Base-by-base conservation (phyloP, 495 filamentous ascomycete genomes). In the Lichina pygmaea region DNA sequence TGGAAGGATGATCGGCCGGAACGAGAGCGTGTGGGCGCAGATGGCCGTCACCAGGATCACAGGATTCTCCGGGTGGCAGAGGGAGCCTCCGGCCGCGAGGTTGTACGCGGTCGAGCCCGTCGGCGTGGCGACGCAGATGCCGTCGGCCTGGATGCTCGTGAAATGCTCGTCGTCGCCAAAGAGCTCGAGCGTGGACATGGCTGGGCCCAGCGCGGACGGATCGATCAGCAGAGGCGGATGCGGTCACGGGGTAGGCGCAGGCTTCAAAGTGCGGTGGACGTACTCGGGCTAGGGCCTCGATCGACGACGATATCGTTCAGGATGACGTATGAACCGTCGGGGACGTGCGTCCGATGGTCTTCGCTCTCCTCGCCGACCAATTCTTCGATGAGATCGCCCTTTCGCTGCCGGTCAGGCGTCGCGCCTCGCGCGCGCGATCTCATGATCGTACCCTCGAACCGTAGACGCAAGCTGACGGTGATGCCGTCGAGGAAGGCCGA, bases 31-130 rank as follows among this genome's bases (percentile, higher is more conserved):
- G 59, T 97, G 89, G 12, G 89, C 84, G 56, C 86, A 93, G 44
- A 97, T 94, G 33, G 86, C 80, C 0, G 86, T 93, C 3, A 97
- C 71, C 2, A 97, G 75, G 58, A 97, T 92, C 39, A 95, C 85
- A 0, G 89, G 89, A 55, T 95, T 95, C 47, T 95, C 91, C 0
- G 89, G 89, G 52, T 97, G 89, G 48, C 86, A 93, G 17, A 97
- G 71, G 6, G 84, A 89, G 13, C 89, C 89, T 10, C 91, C 91
- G 11, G 91, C 89, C 0, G 86, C 86, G 37, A 97, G 80, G 53
- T 94, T 95, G 64, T 97, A 97, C 12, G 89, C 89, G 40, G 89
- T 97, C 11, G 81, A 89, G 36, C 89, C 89, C 0, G 83, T 93
- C 15, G 85, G 86, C 16, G 82, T 93, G 8, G 83, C 78, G 41